These are phyloP conservation scores for Coniochaeta sp. DNA, from an alignment of 2,329 filamentous ascomycete species.

Conservation along the genomic window DNA sequence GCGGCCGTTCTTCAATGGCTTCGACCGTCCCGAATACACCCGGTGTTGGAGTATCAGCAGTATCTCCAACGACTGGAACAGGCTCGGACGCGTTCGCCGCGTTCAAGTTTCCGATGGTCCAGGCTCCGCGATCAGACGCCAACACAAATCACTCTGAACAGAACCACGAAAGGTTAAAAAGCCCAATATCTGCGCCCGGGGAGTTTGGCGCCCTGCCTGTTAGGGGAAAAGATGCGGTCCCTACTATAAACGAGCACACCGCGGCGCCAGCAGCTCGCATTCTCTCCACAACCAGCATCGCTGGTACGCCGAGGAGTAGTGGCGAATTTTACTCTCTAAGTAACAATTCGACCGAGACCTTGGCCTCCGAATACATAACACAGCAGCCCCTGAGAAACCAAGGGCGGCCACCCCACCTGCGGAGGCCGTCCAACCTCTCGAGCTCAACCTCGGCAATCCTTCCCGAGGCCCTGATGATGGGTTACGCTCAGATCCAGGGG, in stretches of 20 bases:
- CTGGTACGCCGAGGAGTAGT: constrained; percentile 80
- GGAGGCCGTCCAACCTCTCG: constrained; percentile 37
- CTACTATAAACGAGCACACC: constrained; percentile 47
- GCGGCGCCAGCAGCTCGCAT: constrained; percentile 58
- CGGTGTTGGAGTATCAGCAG: constrained; percentile 21
- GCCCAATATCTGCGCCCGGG: constrained; percentile 25
- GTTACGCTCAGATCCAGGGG: constrained; percentile 88
- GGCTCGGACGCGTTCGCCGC: constrained; percentile 41
- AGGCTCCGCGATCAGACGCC: constrained; percentile 29
- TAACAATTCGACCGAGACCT: constrained; percentile 89
- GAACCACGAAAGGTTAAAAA: constrained; percentile 30
- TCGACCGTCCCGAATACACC: constrained; percentile 40
- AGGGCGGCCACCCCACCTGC: constrained; percentile 34
- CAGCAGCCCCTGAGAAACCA: constrained; percentile 32
- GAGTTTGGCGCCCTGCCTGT: constrained; percentile 28
- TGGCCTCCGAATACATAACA: constrained; percentile 79
- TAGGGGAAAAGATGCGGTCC: constrained; percentile 35
- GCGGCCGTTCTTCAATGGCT: constrained; percentile 28
- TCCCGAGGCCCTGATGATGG: constrained; percentile 91
- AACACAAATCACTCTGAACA: constrained; percentile 18
- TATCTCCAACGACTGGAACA: constrained; percentile 25
- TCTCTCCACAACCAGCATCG: constrained; percentile 69
- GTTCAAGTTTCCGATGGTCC: constrained; percentile 48
- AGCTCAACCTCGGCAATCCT: constrained; percentile 35
- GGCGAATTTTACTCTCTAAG: constrained; percentile 92